Evolutionary conservation across 371 early-diverging fungal genomes (phyloP).

Genomic region (Mucor lusitanicus): DNA sequence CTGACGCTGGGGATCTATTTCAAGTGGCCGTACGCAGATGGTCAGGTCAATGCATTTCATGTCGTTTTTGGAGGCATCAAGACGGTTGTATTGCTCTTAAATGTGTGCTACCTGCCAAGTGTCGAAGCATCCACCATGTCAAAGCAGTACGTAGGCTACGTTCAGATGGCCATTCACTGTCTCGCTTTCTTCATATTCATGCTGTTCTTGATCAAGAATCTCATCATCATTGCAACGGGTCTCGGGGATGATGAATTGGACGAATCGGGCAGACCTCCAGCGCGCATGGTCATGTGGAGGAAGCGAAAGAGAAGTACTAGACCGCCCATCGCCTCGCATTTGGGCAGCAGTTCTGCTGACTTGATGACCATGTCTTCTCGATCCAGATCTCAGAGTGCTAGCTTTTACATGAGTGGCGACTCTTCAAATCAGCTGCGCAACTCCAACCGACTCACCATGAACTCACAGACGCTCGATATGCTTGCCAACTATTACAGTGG

Average conservation of each 20-base stretch:
- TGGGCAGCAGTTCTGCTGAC: neutral
- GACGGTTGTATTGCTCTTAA: slow-evolving; percentile 27
- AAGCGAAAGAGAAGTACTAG: slow-evolving; percentile 4
- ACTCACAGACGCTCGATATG: slow-evolving; percentile 3
- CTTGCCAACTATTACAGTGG: slow-evolving; percentile 6
- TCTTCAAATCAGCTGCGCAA: neutral
- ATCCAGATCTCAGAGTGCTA: slow-evolving; percentile 6
- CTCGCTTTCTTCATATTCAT: slow-evolving; percentile 30
- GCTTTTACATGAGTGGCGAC: slow-evolving; percentile 7
- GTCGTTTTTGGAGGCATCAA: slow-evolving; percentile 26
- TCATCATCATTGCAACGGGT: slow-evolving; percentile 17
- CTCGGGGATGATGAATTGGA: slow-evolving; percentile 23
- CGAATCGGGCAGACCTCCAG: slow-evolving; percentile 16
- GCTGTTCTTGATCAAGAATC: slow-evolving; percentile 20
- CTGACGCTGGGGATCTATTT: slow-evolving; percentile 16
- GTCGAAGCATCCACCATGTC: slow-evolving; percentile 6
- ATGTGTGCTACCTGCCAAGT: slow-evolving; percentile 27
- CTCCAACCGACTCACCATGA: neutral
- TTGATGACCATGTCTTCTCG: slow-evolving; percentile 1
- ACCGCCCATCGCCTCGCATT: neutral
- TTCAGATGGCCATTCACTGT: slow-evolving; percentile 39
- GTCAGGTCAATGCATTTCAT: slow-evolving; percentile 32
- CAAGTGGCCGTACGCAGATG: slow-evolving; percentile 35
- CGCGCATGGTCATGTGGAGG: slow-evolving; percentile 23
- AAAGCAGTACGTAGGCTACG: slow-evolving; percentile 42